phyloP scores from a whole-genome alignment of 2,329 filamentous ascomycete species.

The Phialophora chinensis region DNA sequence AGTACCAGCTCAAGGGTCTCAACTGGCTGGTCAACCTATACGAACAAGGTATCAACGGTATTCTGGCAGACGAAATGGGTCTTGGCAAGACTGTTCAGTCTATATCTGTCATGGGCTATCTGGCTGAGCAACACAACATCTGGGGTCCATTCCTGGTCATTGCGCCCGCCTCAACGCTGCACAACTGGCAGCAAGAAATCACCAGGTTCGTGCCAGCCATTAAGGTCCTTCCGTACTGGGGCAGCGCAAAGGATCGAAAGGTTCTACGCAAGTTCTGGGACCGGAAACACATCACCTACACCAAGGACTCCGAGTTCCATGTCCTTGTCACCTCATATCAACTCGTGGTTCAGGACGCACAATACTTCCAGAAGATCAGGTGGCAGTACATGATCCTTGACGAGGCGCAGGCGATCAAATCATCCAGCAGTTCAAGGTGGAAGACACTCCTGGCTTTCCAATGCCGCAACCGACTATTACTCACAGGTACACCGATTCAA shows the following conservation, averaged over 20 bases:
- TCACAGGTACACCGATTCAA: constrained; percentile 97
- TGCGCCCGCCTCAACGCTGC: constrained; percentile 90
- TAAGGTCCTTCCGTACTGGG: constrained; percentile 98
- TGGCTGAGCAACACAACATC: constrained; percentile 95
- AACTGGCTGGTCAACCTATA: constrained; percentile 99
- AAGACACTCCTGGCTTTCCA: constrained; percentile 93
- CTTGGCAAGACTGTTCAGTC: constrained; percentile 98
- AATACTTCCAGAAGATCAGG: constrained; percentile 98
- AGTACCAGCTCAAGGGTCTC: constrained; percentile 98
- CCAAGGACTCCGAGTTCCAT: constrained; percentile 90
- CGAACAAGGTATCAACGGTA: constrained; percentile 99
- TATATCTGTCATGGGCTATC: constrained; percentile 98
- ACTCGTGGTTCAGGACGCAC: constrained; percentile 91
- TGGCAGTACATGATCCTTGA: constrained; percentile 99
- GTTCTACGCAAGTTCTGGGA: constrained; percentile 99
- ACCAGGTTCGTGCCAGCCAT: constrained; percentile 90
- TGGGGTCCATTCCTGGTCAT: constrained; percentile 98
- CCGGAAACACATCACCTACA: constrained; percentile 94
- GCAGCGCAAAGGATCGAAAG: constrained; percentile 90
- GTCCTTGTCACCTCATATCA: constrained; percentile 97
- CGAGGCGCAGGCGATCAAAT: constrained; percentile 98
- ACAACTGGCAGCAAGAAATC: constrained; percentile 99
- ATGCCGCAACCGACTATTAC: constrained; percentile 88
- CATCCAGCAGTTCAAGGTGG: constrained; percentile 93
- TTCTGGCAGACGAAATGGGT: constrained; percentile 98